Percentiles rank a stretch among this genome's conserved stretches.
Conservation (phyloP, 768 basidiomycete genomes). For the Leucocoprinus leucothites region DNA sequence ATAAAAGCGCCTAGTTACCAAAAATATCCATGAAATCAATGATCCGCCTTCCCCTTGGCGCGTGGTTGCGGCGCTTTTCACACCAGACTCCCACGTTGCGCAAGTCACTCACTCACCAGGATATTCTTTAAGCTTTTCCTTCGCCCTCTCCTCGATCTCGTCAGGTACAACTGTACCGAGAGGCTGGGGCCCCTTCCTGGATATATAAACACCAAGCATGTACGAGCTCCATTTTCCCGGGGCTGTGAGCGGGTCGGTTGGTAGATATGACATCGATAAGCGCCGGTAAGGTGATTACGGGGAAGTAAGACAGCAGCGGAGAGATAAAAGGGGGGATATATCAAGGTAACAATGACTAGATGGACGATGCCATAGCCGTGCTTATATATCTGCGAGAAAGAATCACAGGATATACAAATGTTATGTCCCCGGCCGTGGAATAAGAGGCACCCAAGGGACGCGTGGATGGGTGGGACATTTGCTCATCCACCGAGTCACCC, state of each 20-base stretch:
- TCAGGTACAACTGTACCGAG: constrained; percentile 61
- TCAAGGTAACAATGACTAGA: too few relatives aligned
- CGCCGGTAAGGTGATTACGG: background rate
- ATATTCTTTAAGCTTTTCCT: constrained; percentile 56
- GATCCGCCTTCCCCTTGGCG: too few relatives aligned
- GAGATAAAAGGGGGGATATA: background rate
- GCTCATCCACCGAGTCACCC: background rate
- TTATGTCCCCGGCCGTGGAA: background rate
- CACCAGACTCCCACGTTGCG: too few relatives aligned
- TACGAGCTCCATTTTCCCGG: constrained; percentile 36
- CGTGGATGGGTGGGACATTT: background rate
- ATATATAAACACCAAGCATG: constrained; percentile 36
- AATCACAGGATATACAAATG: background rate
- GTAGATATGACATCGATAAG: constrained; percentile 2
- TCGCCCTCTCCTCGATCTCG: constrained; percentile 65
- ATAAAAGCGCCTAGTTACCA: constrained; percentile 52
- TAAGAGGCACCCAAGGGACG: background rate
- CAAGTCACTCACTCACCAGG: constrained; percentile 34
- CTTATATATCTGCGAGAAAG: background rate
- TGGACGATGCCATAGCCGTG: background rate
- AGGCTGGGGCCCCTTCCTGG: constrained; percentile 37
- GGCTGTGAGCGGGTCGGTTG: background rate
- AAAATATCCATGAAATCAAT: background rate
- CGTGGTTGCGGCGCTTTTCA: background rate
- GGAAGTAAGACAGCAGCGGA: background rate